Evolutionary conservation across 2,329 filamentous ascomycete species (phyloP).

Genomic region (Pseudogymnoascus sp.): DNA sequence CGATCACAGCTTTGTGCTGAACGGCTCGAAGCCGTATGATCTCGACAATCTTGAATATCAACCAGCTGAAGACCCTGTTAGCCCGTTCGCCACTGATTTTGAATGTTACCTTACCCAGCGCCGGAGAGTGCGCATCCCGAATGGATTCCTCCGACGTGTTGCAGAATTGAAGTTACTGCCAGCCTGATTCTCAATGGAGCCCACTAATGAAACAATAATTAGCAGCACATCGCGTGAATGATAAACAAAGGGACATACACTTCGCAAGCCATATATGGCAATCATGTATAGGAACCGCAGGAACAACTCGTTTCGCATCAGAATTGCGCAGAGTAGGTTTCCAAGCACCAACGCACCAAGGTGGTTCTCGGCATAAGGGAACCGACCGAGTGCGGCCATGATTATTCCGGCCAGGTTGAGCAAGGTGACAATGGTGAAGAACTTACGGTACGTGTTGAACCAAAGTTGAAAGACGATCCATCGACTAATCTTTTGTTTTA

Average conservation of each 20-base stretch:
- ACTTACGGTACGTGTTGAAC: conserved; percentile 37
- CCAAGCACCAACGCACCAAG: conserved; percentile 34
- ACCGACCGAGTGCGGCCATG: conserved; percentile 28
- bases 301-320: conserved; percentile 36
- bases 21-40: conserved; percentile 29
- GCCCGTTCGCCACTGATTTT: background rate
- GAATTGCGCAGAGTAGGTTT: conserved; percentile 33
- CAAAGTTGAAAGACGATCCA: conserved; percentile 33
- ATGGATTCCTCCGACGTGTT: conserved; percentile 37
- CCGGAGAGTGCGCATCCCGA: conserved; percentile 35
- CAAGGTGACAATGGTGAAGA: conserved; percentile 32
- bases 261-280: conserved; percentile 32
- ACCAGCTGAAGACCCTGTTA: conserved; percentile 28
- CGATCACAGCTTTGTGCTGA: conserved; percentile 32
- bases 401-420: conserved; percentile 33
- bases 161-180: conserved; percentile 31
- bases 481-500: conserved; percentile 23
- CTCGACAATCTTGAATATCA: conserved; percentile 34
- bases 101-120: conserved; percentile 26
- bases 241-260: conserved; percentile 24
- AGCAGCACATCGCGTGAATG: background rate
- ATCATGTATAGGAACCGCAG: conserved; percentile 32
- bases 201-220: conserved; percentile 27
- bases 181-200: conserved; percentile 32
- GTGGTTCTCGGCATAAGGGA: conserved; percentile 33